Evolutionary conservation across 2,329 filamentous ascomycete species (phyloP).

Genomic region (Aspergillus tubingensis): DNA sequence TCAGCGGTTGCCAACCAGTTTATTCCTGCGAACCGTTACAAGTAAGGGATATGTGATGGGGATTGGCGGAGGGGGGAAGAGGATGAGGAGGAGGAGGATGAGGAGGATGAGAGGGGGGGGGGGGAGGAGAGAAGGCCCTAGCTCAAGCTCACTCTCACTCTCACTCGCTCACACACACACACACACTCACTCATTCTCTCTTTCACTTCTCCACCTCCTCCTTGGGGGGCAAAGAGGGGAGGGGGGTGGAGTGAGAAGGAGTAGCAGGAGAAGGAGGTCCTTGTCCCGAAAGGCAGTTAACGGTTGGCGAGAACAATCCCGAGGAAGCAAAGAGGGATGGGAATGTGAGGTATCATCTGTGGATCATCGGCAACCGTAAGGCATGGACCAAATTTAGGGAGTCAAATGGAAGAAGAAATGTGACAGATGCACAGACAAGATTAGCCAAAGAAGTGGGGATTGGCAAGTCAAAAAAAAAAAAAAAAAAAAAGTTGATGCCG

Average conservation of each 20-base stretch:
- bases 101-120: no score
- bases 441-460: no score
- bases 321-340: background rate
- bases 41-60: conserved; percentile 10
- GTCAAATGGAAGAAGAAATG: conserved; percentile 11
- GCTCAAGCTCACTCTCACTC: background rate
- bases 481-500: no score
- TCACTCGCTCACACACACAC: no score
- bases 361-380: conserved; percentile 1
- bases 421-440: conserved; percentile 21
- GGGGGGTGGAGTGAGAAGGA: background rate
- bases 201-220: background rate
- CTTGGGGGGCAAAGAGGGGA: background rate
- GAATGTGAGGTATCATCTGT: conserved; percentile 9
- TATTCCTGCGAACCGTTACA: conserved; percentile 5
- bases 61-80: background rate
- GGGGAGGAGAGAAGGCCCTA: background rate
- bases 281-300: background rate
- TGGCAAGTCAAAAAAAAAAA: no score
- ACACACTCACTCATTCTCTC: no score
- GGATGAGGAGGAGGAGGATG: no score
- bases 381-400: conserved; percentile 6
- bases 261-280: no score
- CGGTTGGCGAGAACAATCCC: background rate
- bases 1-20: background rate